Evolutionary conservation across 495 filamentous ascomycete species (phyloP), one percentile per base, ranked within the genome.

Genomic region (Aspergillus indologenus): DNA sequence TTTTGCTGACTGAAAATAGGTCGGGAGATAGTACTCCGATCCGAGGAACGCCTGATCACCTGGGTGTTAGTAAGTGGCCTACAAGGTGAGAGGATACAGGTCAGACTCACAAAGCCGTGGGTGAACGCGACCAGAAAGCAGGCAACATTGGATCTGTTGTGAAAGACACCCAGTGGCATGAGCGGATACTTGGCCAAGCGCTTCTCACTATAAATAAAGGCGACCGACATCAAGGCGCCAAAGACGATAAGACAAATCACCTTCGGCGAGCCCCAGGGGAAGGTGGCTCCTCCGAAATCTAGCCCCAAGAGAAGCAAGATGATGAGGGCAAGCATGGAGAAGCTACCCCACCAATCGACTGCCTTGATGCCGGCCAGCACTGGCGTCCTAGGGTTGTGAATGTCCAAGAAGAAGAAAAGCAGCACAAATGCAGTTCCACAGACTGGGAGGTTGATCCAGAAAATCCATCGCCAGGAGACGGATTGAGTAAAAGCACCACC

Each of bases 211-310:
- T 87, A 65, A 55, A 85, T 70, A 65, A 93, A 96, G 3, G 88
- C 62, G n/a, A 76, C 66, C 0, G 83, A 78, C 59, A 83, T 83
- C 11, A 87, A 45, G 29, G 82, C 47, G 2, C 91, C 90, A 65
- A 92, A 90, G 15, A 93, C 75, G 45, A 95, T 80, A 42, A 93
- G 72, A 66, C 89, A 91, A 46, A 96, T 81, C 20, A 94, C 89
- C 5, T 81, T 85, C 0, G 87, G 75, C 1, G 89, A 92, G 54
- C 69, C 69, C 91, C 91, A 96, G 5, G 90, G 84, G 55, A 83
- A 82, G 0, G 80, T 78, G 7, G 86, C 83, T 14, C 91, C 91
- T 23, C 90, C 90, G 62, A 88, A 87, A 63, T 91, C 84, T 17
- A 95, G 77, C 1, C 87, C 90, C 4, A 93, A 79, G 3, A 95